phyloP scores from a whole-genome alignment of 2,329 filamentous ascomycete species.

The Microcyclospora tardicrescens region DNA sequence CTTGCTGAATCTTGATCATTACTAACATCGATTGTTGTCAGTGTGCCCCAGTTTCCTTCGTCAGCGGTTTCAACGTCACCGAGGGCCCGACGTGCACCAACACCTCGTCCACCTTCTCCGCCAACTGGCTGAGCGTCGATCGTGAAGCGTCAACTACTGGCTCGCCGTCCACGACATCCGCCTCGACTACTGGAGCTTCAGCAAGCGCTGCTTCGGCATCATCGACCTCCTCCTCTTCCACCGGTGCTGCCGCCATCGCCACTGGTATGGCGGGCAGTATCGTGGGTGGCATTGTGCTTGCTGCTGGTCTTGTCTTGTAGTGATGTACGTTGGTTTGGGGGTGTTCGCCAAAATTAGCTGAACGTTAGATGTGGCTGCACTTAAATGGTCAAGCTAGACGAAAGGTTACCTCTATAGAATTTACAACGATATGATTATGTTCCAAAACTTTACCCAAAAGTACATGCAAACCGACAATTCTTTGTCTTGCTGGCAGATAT shows the following conservation, averaged over 20 bases:
- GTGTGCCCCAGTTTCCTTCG: conserved; percentile 22
- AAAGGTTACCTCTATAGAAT: no score
- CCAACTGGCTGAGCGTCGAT: conserved; percentile 9
- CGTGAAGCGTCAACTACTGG: neutral
- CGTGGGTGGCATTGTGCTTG: conserved; percentile 3
- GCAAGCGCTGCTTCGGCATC: neutral
- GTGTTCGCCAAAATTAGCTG: no score
- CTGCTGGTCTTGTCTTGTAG: conserved; percentile 3
- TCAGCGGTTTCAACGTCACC: conserved; percentile 18
- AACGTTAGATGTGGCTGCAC: no score
- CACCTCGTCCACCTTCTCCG: conserved; percentile 13
- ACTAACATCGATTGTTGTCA: conserved; percentile 2
- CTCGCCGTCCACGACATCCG: neutral
- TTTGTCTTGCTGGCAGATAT: no score
- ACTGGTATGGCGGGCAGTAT: conserved; percentile 3
- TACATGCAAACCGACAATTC: no score
- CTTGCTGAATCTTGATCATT: neutral
- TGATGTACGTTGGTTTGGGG: no score
- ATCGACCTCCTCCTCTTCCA: conserved; percentile 2
- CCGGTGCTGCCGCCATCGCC: conserved; percentile 1
- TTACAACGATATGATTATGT: neutral
- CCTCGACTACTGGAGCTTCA: conserved; percentile 1
- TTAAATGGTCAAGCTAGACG: no score
- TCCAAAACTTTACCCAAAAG: neutral
- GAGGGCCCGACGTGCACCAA: conserved; percentile 15